phyloP scores from a whole-genome alignment of 139 green algal genomes.

The Edaphochlamys debaryana region DNA sequence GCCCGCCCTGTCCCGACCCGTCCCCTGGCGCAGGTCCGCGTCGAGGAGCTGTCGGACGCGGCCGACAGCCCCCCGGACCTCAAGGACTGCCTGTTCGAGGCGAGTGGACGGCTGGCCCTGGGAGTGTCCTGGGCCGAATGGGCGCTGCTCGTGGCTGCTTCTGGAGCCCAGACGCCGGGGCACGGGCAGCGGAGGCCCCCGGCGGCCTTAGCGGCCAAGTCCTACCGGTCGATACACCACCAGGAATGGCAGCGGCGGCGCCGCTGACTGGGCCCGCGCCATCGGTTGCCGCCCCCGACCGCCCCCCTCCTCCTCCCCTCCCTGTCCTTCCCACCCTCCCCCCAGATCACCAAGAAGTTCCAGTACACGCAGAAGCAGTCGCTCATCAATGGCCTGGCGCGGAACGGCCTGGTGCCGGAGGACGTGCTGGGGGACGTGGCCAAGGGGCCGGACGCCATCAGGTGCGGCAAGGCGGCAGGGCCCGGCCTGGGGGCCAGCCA shows the following conservation, averaged over 20 bases:
- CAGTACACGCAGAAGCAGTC: slow-evolving; percentile 41
- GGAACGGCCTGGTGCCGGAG: slow-evolving; percentile 20
- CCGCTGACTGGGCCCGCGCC: no score
- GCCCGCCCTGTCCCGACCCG: neutral
- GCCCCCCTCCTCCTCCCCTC: no score
- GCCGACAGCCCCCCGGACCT: slow-evolving; percentile 31
- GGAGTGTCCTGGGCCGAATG: no score
- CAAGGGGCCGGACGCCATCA: neutral
- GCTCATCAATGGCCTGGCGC: neutral
- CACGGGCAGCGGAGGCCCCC: neutral
- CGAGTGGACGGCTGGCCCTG: no score
- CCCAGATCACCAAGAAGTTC: slow-evolving; percentile 32
- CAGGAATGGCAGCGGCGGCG: no score
- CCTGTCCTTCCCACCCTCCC: neutral
- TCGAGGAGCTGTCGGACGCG: slow-evolving; percentile 14
- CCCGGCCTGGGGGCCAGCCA: no score
- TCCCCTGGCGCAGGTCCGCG: neutral
- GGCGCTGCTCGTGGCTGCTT: no score
- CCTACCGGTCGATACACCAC: no score
- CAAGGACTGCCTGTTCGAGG: slow-evolving; percentile 41
- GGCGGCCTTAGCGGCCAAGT: neutral
- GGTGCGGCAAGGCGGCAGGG: neutral
- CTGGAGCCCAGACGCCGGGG: no score
- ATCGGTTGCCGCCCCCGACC: neutral
- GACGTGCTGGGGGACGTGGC: slow-evolving; percentile 5